Evolutionary conservation across 2,329 filamentous ascomycete genomes (phyloP).

Genomic region (Talaromyces sp.): DNA sequence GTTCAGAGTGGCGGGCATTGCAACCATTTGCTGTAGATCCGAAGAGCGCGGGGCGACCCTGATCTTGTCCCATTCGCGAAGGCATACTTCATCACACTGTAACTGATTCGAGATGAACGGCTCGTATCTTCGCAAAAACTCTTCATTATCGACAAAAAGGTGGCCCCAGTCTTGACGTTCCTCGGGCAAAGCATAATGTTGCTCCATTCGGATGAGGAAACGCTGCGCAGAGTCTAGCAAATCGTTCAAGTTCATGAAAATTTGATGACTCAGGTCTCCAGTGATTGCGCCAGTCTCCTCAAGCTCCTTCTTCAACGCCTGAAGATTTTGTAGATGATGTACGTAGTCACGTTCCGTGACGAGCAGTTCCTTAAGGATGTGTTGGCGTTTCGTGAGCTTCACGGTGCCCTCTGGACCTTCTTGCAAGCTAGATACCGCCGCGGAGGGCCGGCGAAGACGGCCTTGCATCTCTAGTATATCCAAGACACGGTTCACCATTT

Average conservation of each 20-base stretch:
- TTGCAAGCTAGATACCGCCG: constrained; percentile 48
- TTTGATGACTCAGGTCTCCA: constrained; percentile 87
- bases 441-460: constrained; percentile 65
- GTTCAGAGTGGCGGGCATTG: constrained; percentile 81
- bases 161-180: constrained; percentile 86
- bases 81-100: constrained; percentile 81
- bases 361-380: constrained; percentile 87
- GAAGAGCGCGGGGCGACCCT: constrained; percentile 65
- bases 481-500: constrained; percentile 87
- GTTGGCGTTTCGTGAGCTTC: constrained; percentile 72
- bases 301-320: constrained; percentile 84
- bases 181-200: constrained; percentile 80
- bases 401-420: constrained; percentile 44
- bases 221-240: constrained; percentile 93
- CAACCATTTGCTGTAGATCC: constrained; percentile 70
- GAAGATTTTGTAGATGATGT: constrained; percentile 90
- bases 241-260: constrained; percentile 93
- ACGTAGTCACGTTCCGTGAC: constrained; percentile 97
- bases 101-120: constrained; percentile 97
- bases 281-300: constrained; percentile 85
- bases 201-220: constrained; percentile 93
- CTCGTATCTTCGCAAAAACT: constrained; percentile 88
- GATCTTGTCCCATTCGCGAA: constrained; percentile 84
- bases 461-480: constrained; percentile 80
- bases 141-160: constrained; percentile 81